Conservation (phyloP, 2,329 filamentous ascomycete species). For the Pyrenophora graminea region DNA sequence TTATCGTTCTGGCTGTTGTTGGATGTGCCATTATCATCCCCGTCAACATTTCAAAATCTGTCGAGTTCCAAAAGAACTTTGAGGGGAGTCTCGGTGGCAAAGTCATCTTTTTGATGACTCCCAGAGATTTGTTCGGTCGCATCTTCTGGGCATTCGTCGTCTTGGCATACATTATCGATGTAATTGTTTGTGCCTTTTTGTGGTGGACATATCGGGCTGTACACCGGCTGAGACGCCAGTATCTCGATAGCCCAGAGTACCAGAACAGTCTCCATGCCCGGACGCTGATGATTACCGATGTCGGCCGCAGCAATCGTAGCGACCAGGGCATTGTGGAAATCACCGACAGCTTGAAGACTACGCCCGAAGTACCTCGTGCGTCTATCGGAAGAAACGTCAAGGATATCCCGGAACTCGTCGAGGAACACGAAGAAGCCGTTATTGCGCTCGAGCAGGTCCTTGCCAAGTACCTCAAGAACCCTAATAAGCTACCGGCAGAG, state of each 20-base stretch:
- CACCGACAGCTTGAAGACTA: conserved; percentile 78
- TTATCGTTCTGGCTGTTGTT: conserved; percentile 71
- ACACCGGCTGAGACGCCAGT: conserved; percentile 70
- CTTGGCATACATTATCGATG: conserved; percentile 68
- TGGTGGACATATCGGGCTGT: conserved; percentile 90
- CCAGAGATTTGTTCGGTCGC: conserved; percentile 54
- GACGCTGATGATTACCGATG: conserved; percentile 74
- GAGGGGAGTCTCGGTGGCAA: conserved; percentile 7
- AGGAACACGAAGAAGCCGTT: conserved; percentile 79
- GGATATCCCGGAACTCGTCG: conserved; percentile 81
- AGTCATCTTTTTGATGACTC: conserved; percentile 38
- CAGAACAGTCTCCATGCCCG: conserved; percentile 81
- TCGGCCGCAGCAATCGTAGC: conserved; percentile 73
- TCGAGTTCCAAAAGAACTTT: conserved; percentile 18
- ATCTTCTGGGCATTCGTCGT: conserved; percentile 64
- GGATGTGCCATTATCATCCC: conserved; percentile 81
- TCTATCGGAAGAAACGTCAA: conserved; percentile 91
- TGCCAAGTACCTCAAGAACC: conserved; percentile 89
- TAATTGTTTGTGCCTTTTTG: conserved; percentile 76
- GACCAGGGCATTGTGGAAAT: conserved; percentile 88
- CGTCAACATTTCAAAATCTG: conserved; percentile 63
- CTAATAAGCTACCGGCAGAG: conserved; percentile 73
- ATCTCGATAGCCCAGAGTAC: conserved; percentile 86
- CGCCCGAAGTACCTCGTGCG: conserved; percentile 76
- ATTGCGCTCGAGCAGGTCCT: conserved; percentile 80